Percentiles rank a stretch among this genome's conserved stretches.
phyloP scores from a whole-genome alignment of 176 grass and related monocot genomes.

The Rhynchospora tenuis region DNA sequence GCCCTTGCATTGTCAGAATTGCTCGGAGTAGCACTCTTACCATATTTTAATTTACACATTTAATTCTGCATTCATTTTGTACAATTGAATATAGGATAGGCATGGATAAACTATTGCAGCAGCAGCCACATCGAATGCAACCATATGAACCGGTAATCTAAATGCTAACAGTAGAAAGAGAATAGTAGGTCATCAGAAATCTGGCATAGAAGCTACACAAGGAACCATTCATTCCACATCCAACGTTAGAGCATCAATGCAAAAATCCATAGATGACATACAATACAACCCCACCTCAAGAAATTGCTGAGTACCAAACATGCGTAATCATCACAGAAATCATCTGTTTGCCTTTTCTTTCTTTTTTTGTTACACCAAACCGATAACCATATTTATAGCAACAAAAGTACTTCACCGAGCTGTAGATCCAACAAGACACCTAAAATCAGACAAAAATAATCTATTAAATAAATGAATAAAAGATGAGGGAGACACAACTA shows the following conservation, averaged over 20 bases:
- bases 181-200: background rate
- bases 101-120: background rate
- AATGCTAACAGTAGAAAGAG: background rate
- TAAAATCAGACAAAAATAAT: background rate
- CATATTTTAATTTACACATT: background rate
- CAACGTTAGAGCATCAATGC: background rate
- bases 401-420: background rate
- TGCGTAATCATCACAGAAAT: background rate
- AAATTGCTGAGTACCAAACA: background rate
- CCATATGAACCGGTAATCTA: no score
- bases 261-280: constrained; percentile 5
- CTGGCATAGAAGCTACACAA: background rate
- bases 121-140: background rate
- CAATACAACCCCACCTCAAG: background rate
- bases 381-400: background rate
- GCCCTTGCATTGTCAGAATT: background rate
- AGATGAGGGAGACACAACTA: background rate
- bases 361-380: background rate
- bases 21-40: background rate
- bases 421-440: constrained; percentile 9
- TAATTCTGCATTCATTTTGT: background rate
- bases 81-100: background rate
- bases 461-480: background rate
- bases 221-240: constrained; percentile 2
- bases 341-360: constrained; percentile 8